Evolutionary conservation across 2,329 filamentous ascomycete species (phyloP), one percentile per base, ranked within the genome.

Genomic region (Didymella pinodella): DNA sequence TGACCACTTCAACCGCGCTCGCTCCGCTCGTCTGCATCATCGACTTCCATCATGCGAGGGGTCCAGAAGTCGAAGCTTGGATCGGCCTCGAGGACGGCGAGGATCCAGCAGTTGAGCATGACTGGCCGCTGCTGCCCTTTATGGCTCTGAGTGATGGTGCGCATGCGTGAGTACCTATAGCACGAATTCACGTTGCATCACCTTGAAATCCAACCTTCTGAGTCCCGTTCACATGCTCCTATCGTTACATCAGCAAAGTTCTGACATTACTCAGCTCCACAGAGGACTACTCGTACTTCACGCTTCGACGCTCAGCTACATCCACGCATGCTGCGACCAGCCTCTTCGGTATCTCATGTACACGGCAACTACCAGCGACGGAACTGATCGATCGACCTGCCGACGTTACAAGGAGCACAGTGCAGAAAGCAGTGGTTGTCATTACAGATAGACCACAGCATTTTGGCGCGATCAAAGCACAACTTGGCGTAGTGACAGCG

Each of bases 271-370:
- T 32, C 71, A 95, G 91, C 55, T 89, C 91, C 22, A 90, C 90
- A 57, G 95, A 99, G 80, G 95, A 98, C 80, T 99, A 98, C 82
- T 97, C 93, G 50, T 99, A 99, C 81, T 99, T 99, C 77, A 98
- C 94, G 8, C 87, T 99, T 50, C 84, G 92, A 58, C 86, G 87
- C 53, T 79, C 80, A 61, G 75, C 75, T 46, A 80, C 79, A 10
- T 51, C 74, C 1, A 61, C 67, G 28, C 74, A 80, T 32, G 86
- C 89, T 7, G 86, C 88, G 29, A 93, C 91, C 2, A 96, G 92
- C 25, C 86, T 99, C 22, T 99, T 99, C 75, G 95, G 95, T 62
- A 97, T 99, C 73, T 91, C 93, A 18, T 99, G 95, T 77, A 97
- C 94, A 16, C 86, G 94, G 59, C 95, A 98, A 80, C 85, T 99